A percentile compares a stretch with the other conserved stretches of the same genome.
Conservation (phyloP, 768 basidiomycete species). For the Phallus indusiatus region DNA sequence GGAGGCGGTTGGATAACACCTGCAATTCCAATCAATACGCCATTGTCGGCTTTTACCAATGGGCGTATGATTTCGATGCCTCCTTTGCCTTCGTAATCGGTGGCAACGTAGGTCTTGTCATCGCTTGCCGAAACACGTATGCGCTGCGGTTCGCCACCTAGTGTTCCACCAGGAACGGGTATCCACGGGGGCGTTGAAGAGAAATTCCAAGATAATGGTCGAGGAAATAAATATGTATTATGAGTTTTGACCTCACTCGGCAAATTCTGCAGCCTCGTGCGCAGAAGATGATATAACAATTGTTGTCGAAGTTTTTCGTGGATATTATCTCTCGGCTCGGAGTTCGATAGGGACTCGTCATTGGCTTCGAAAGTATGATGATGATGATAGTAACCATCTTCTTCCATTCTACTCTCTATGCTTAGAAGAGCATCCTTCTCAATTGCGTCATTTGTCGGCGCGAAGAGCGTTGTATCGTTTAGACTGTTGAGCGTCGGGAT, state of each 20-base stretch:
- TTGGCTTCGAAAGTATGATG: constrained; percentile 28
- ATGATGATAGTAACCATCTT: constrained; percentile 20
- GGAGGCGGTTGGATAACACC: constrained; percentile 67
- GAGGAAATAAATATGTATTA: constrained; percentile 62
- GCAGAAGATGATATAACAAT: constrained; percentile 89
- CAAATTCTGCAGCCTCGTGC: constrained; percentile 51
- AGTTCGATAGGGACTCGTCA: constrained; percentile 22
- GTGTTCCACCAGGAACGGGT: constrained; percentile 69
- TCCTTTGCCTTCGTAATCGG: constrained; percentile 70
- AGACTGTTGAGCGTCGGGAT: constrained; percentile 89
- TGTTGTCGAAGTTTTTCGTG: constrained; percentile 80
- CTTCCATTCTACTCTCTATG: constrained; percentile 10
- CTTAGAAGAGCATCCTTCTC: constrained; percentile 20
- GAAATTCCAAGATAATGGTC: constrained; percentile 53
- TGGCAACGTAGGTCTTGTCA: constrained; percentile 48
- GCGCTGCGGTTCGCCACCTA: constrained; percentile 76
- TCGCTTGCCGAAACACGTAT: constrained; percentile 52
- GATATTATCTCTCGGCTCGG: constrained; percentile 57
- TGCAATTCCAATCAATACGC: constrained; percentile 65
- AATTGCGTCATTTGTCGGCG: constrained; percentile 91
- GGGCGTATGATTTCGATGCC: constrained; percentile 60
- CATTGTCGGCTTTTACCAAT: constrained; percentile 55
- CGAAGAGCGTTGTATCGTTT: constrained; percentile 78
- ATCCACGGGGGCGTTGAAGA: constrained; percentile 81
- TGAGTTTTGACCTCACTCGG: constrained; percentile 35